Percentiles rank a stretch among this genome's conserved stretches.
phyloP scores from a whole-genome alignment of 305 asterid species.

The Andrographis paniculata region DNA sequence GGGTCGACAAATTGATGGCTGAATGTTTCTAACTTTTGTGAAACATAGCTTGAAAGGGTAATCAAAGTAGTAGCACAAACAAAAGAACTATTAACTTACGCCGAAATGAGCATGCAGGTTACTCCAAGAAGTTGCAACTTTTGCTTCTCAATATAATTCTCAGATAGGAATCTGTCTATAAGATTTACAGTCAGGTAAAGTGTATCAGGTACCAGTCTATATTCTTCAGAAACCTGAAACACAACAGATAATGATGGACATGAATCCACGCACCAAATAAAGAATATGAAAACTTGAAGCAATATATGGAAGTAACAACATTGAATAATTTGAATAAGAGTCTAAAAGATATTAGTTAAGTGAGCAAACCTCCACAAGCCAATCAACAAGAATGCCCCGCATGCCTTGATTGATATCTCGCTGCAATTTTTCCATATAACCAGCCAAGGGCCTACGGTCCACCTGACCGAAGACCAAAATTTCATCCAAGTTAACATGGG shows the following conservation, averaged over 20 bases:
- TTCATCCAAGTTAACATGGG: conserved; percentile 14
- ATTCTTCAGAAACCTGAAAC: conserved; percentile 92
- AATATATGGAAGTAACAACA: neutral
- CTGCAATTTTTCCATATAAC: conserved; percentile 87
- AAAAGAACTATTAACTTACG: conserved; percentile 65
- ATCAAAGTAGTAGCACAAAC: conserved; percentile 2
- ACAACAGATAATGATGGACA: neutral
- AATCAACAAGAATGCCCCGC: conserved; percentile 89
- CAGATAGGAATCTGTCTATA: conserved; percentile 82
- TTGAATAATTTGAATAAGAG: neutral
- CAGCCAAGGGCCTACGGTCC: conserved; percentile 56
- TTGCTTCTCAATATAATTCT: conserved; percentile 69
- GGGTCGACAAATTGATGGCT: conserved; percentile 9
- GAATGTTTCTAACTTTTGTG: no score
- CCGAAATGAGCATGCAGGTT: conserved; percentile 97
- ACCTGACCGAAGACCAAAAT: conserved; percentile 41
- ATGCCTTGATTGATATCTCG: conserved; percentile 66
- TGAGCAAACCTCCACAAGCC: conserved; percentile 95
- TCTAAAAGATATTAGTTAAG: conserved; percentile 11
- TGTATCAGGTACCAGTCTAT: conserved; percentile 85
- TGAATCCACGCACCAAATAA: neutral
- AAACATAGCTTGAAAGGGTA: no score
- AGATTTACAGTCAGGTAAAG: conserved; percentile 97
- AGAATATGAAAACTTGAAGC: conserved; percentile 1
- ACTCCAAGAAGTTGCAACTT: conserved; percentile 95